phyloP scores from a whole-genome alignment of 768 basidiomycete species.

The Calvatia gigantea region DNA sequence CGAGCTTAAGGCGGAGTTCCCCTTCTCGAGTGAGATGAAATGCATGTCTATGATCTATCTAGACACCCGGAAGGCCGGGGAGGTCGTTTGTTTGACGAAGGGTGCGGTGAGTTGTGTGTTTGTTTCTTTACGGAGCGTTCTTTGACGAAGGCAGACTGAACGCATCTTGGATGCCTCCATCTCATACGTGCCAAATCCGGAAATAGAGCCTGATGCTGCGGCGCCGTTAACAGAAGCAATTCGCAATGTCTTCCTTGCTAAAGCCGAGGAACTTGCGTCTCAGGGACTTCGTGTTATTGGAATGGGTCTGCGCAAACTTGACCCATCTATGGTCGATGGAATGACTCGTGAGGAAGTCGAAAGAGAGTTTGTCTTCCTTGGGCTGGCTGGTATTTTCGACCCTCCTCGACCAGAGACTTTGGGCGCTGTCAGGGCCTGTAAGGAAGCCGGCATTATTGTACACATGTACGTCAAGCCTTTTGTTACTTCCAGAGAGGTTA shows the following conservation, averaged over 20 bases:
- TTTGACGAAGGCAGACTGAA: constrained; percentile 29
- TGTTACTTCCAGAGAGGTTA: not conserved
- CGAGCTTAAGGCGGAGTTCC: constrained; percentile 32
- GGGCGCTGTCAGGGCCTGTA: constrained; percentile 47
- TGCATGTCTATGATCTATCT: constrained; percentile 42
- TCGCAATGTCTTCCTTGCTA: constrained; percentile 23
- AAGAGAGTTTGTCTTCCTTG: constrained; percentile 44
- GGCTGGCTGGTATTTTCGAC: constrained; percentile 53
- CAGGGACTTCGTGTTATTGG: constrained; percentile 40
- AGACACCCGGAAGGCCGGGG: constrained; percentile 21
- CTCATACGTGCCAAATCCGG: constrained; percentile 27
- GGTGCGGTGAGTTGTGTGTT: constrained; percentile 29
- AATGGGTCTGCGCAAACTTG: constrained; percentile 25
- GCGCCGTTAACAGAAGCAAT: constrained; percentile 27
- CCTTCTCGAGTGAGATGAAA: constrained; percentile 51
- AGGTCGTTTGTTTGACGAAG: constrained; percentile 28
- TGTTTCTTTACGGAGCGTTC: not conserved
- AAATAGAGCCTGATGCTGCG: constrained; percentile 16
- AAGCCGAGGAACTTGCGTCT: constrained; percentile 35
- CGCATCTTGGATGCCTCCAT: constrained; percentile 46
- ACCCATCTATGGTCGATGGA: constrained; percentile 18
- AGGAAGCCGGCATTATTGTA: constrained; percentile 50
- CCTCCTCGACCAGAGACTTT: constrained; percentile 53
- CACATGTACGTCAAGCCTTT: constrained; percentile 29
- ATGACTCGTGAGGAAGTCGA: constrained; percentile 43